phyloP scores from a whole-genome alignment of 129 eudicot species.

The Tagetes patula region DNA sequence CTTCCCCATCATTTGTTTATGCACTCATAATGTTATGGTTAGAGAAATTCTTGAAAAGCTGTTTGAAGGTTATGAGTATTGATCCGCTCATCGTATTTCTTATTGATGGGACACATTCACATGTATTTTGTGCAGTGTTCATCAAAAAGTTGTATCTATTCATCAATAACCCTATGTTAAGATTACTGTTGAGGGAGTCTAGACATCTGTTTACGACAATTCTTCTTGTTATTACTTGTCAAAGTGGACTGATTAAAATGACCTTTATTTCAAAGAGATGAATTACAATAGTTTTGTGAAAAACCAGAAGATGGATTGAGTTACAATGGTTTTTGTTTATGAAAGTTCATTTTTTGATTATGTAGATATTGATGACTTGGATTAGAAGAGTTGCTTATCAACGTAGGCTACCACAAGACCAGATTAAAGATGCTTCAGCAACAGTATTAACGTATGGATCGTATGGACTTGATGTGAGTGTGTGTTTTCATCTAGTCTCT shows the following conservation, averaged over 20 bases:
- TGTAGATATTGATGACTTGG: constrained; percentile 61
- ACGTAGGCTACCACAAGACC: constrained; percentile 37
- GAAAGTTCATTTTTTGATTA: constrained; percentile 11
- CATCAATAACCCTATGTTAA: background rate
- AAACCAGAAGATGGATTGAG: too few species aligned
- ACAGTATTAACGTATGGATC: constrained; percentile 64
- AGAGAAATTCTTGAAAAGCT: too few species aligned
- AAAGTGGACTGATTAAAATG: too few species aligned
- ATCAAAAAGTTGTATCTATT: too few species aligned
- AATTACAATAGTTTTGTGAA: too few species aligned
- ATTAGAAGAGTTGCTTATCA: constrained; percentile 58
- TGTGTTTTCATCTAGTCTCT: constrained; percentile 15
- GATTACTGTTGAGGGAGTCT: background rate
- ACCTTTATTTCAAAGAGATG: too few species aligned
- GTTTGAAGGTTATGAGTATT: too few species aligned
- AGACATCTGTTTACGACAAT: background rate
- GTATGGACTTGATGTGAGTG: constrained; percentile 74
- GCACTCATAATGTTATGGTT: background rate
- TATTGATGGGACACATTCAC: too few species aligned
- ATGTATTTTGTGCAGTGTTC: too few species aligned
- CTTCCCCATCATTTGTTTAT: background rate
- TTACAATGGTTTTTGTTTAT: too few species aligned
- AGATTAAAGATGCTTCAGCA: constrained; percentile 50
- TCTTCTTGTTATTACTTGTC: background rate
- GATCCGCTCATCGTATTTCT: too few species aligned